phyloP scores from a whole-genome alignment of 768 basidiomycete genomes.

The Basidioascus undulatus region DNA sequence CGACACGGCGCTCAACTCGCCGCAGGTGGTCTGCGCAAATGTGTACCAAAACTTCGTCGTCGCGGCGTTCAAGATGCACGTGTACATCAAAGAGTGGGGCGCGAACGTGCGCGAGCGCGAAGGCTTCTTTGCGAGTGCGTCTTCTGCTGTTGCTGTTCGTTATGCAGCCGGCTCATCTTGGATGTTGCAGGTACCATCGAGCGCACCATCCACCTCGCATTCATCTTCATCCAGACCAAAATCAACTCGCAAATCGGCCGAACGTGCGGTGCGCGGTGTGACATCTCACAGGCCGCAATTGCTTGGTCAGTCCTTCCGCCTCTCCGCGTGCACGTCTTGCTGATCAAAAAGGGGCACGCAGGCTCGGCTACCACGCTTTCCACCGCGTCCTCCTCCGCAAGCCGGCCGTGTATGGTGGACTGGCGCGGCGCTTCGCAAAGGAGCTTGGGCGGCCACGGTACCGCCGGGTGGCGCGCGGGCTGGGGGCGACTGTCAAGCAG shows the following conservation, averaged over 20 bases:
- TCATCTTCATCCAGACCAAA: constrained; percentile 28
- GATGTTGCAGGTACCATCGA: constrained; percentile 5
- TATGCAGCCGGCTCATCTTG: neutral
- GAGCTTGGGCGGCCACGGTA: too few species aligned
- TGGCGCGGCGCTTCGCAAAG: too few species aligned
- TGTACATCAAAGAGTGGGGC: constrained; percentile 33
- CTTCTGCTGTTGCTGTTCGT: neutral
- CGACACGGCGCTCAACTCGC: constrained; percentile 44
- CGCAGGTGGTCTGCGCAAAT: constrained; percentile 42
- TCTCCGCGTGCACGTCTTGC: constrained; percentile 8
- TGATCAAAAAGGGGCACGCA: constrained; percentile 17
- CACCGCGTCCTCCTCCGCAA: constrained; percentile 34
- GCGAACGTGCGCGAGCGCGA: constrained; percentile 2
- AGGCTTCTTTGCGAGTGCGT: constrained; percentile 33
- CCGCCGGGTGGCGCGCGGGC: too few species aligned
- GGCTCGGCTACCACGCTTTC: constrained; percentile 67
- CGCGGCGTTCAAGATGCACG: constrained; percentile 63
- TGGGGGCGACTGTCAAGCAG: too few species aligned
- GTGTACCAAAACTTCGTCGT: constrained; percentile 67
- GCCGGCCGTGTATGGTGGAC: constrained; percentile 19
- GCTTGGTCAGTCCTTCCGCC: constrained; percentile 27
- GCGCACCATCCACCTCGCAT: constrained; percentile 12
- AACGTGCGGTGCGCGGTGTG: constrained; percentile 21
- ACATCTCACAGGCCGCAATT: constrained; percentile 28
- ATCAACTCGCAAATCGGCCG: constrained; percentile 22